Conservation (phyloP, 2,329 filamentous ascomycete genomes). For the Alternaria postmessia region DNA sequence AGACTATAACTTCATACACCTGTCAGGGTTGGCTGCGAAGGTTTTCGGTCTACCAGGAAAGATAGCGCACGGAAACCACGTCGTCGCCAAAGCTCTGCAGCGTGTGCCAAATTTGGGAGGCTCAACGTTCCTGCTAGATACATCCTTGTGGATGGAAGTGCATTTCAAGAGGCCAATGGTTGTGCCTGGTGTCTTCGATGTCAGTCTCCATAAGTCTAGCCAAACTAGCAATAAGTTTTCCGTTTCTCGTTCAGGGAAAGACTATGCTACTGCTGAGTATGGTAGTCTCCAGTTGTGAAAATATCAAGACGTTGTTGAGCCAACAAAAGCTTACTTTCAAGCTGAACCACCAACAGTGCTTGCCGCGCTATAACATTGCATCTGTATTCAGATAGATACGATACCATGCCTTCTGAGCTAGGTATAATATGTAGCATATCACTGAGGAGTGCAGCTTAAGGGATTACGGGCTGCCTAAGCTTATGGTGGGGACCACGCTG, state of each 20-base stretch:
- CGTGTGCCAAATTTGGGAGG: background rate
- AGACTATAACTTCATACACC: constrained; percentile 16
- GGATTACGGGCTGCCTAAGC: background rate
- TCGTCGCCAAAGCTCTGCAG: constrained; percentile 7
- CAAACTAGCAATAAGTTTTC: background rate
- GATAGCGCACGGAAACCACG: constrained; percentile 15
- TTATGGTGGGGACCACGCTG: constrained; percentile 31
- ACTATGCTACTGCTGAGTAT: constrained; percentile 1
- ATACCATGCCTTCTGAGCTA: background rate
- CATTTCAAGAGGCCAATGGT: constrained; percentile 10
- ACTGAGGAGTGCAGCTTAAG: background rate
- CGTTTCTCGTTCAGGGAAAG: constrained; percentile 1
- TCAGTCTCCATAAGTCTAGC: background rate
- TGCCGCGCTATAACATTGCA: no score
- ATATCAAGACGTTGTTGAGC: background rate
- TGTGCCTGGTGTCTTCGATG: constrained; percentile 5
- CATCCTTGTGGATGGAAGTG: constrained; percentile 9
- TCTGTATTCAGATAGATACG: background rate
- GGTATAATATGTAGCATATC: background rate
- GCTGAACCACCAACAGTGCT: background rate
- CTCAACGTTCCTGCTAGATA: background rate
- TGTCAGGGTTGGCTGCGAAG: constrained; percentile 8
- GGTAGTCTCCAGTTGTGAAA: background rate
- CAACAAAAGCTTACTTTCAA: background rate
- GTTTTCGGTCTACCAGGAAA: constrained; percentile 11